These are phyloP conservation scores for Trichoderma koningii DNA, from an alignment of 2,329 filamentous ascomycete genomes.

Conservation along the genomic window DNA sequence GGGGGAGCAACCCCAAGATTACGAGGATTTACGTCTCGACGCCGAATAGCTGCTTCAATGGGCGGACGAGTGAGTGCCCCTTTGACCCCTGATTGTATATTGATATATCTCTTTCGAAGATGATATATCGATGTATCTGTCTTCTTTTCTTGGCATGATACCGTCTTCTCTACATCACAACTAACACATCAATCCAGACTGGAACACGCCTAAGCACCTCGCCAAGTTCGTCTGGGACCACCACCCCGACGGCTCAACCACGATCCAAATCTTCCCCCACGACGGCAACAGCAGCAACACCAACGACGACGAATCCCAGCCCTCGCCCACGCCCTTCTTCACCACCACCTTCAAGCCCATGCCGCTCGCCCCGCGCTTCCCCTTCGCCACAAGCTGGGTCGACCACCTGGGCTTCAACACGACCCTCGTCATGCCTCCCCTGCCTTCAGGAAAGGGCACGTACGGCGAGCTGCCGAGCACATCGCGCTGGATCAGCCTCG, in stretches of 20 bases:
- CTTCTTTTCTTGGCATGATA: too few relatives aligned
- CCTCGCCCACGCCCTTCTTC: conserved; percentile 47
- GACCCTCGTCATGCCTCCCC: conserved; percentile 51
- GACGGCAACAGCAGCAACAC: conserved; percentile 37
- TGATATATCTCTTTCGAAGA: too few relatives aligned
- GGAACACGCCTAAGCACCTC: conserved; percentile 59
- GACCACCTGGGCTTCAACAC: conserved; percentile 47
- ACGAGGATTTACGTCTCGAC: conserved; percentile 59
- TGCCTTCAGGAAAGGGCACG: conserved; percentile 45
- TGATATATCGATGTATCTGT: too few relatives aligned
- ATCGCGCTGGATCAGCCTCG: conserved; percentile 47
- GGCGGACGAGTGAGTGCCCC: conserved; percentile 48
- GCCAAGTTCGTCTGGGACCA: conserved; percentile 52
- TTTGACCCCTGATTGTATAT: neutral
- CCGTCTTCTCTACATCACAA: too few relatives aligned
- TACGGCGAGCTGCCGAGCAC: conserved; percentile 50
- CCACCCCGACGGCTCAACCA: conserved; percentile 40
- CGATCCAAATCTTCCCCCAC: conserved; percentile 50
- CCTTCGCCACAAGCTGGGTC: conserved; percentile 44
- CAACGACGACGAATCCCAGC: conserved; percentile 37
- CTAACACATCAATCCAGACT: conserved; percentile 42
- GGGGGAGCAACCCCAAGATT: conserved; percentile 44
- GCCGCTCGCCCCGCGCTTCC: conserved; percentile 47
- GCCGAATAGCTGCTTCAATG: conserved; percentile 55
- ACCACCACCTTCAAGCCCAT: conserved; percentile 48